Conservation (phyloP, 2,329 filamentous ascomycete genomes). For the Clarireedia paspali region DNA sequence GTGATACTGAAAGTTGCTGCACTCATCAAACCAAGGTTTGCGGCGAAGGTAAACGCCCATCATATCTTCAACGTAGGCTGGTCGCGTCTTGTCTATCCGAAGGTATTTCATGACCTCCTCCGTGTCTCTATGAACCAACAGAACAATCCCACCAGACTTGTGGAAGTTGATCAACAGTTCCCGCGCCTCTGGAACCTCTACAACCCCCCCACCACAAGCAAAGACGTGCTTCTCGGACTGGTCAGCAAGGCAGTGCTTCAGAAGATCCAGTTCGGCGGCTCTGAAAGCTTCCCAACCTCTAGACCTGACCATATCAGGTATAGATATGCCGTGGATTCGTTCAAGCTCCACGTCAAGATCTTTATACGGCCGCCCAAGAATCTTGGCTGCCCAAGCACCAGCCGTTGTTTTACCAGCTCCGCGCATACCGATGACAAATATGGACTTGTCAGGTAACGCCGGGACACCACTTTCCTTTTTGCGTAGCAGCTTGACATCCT, state of each 20-base stretch:
- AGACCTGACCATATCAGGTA: constrained; percentile 74
- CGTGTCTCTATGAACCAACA: constrained; percentile 82
- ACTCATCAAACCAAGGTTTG: constrained; percentile 83
- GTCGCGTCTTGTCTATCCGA: constrained; percentile 78
- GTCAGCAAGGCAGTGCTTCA: constrained; percentile 67
- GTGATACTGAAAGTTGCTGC: constrained; percentile 91
- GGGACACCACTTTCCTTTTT: constrained; percentile 33
- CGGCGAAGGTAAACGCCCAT: constrained; percentile 83
- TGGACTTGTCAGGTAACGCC: constrained; percentile 48
- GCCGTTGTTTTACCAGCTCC: constrained; percentile 95
- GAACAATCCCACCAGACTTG: constrained; percentile 70
- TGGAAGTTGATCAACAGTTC: constrained; percentile 67
- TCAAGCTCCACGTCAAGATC: constrained; percentile 90
- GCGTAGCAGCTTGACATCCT: constrained; percentile 38
- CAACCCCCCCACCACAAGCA: constrained; percentile 88
- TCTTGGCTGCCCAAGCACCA: constrained; percentile 73
- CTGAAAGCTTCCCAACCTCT: constrained; percentile 87
- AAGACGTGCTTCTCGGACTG: constrained; percentile 73
- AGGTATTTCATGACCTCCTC: constrained; percentile 84
- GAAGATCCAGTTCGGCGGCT: constrained; percentile 64
- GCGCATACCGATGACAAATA: constrained; percentile 95
- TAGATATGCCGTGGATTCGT: constrained; percentile 60
- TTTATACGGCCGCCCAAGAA: constrained; percentile 68
- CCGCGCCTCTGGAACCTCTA: constrained; percentile 76
- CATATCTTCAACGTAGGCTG: constrained; percentile 89